Evolutionary conservation across 768 basidiomycete species (phyloP), one percentile per base, ranked within the genome.

Genomic region (Tylopilus intermedius): DNA sequence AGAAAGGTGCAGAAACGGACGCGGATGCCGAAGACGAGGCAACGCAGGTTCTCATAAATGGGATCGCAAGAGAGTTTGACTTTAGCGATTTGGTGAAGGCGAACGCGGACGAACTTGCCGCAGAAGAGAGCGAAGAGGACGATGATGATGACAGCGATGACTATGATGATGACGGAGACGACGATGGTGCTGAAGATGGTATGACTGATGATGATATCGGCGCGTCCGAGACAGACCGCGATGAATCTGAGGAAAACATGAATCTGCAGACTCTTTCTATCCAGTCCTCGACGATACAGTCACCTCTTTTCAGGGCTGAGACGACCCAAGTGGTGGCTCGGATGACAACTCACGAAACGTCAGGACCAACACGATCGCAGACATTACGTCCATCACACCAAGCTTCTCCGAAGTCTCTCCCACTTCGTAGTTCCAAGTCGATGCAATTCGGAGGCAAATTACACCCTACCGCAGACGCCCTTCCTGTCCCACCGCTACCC

Each of bases 51-150:
- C 75, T 98, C 37, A 83, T 98, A 43, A 81, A 90, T 56, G 81
- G 84, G 44, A 81, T 97, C 30, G 83, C 94, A 47, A 79, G 78
- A 15, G 90, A 92, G 61, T 76, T 98, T 46, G 83, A 82, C 65
- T 84, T 98, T 56, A 84, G 88, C 10, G 88, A 90, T 35, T 73
- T 94, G 40, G 80, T 88, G 29, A 76, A 78, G 47, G 90, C 83
- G 4, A 89, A 92, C 62, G 90, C 82, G 8, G 77, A 86, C 46
- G 94, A 94, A 60, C 68, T 92, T 48, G 88, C 83, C 6, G 90
- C 86, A 3, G 86, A 91, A 60, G 83, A 82, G 59, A 78, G 72
- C 40, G 79, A 80, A 30, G 81, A 79, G 9, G 76, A 49, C 1
- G 58, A 59, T 0, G 58, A 61, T 29, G 76, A 75, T 0, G 26